Percentiles rank a stretch among this genome's conserved stretches.
These are phyloP conservation scores for Tanacetum coccineum DNA, from an alignment of 129 eudicot genomes.

Conservation along the genomic window DNA sequence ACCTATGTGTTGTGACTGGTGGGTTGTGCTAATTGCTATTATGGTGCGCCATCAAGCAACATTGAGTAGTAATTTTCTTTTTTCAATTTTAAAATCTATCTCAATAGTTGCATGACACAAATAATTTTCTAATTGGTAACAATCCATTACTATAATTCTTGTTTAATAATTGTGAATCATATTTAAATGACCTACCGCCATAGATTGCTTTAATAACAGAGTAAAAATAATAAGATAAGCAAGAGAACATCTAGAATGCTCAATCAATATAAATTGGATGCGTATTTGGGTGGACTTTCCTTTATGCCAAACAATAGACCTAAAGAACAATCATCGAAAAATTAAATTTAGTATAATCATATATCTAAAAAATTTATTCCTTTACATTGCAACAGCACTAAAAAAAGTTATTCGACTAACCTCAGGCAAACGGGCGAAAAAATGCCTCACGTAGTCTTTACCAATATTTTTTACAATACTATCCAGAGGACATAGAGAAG, in stretches of 20 bases:
- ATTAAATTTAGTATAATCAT: background rate
- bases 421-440: slow-evolving; percentile 83
- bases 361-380: background rate
- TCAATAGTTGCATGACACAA: too few species aligned
- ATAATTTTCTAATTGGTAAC: too few species aligned
- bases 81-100: too few species aligned
- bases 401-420: slow-evolving; percentile 35
- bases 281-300: slow-evolving; percentile 67
- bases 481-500: slow-evolving; percentile 90
- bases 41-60: too few species aligned
- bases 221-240: background rate
- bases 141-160: too few species aligned
- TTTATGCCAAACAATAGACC: slow-evolving; percentile 88
- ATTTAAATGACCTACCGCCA: too few species aligned
- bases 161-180: too few species aligned
- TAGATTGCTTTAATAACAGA: background rate
- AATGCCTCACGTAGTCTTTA: slow-evolving; percentile 63
- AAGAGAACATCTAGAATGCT: too few species aligned
- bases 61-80: too few species aligned
- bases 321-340: slow-evolving; percentile 19
- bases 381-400: background rate
- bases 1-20: too few species aligned
- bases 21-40: too few species aligned
- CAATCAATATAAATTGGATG: slow-evolving; percentile 27
- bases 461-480: slow-evolving; percentile 98